Evolutionary conservation across 2,329 filamentous ascomycete genomes (phyloP).

Genomic region (Pleoardoris graminearum): DNA sequence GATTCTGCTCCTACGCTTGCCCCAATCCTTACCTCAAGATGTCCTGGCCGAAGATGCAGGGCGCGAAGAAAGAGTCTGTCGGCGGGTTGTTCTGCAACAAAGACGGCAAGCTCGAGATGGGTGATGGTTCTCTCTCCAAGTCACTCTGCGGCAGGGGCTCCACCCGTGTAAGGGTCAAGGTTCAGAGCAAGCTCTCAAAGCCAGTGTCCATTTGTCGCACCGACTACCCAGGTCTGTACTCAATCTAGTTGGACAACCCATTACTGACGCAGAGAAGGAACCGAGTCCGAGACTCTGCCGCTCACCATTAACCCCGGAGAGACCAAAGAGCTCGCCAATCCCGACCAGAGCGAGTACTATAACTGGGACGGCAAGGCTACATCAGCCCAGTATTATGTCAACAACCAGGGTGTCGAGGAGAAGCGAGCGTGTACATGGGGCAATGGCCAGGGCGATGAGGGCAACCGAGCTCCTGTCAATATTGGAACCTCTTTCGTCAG

Average conservation of each 20-base stretch:
- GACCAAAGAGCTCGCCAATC: constrained; percentile 71
- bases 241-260: no score
- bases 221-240: constrained; percentile 78
- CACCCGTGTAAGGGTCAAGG: constrained; percentile 64
- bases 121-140: constrained; percentile 55
- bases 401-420: constrained; percentile 71
- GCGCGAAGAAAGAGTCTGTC: constrained; percentile 77
- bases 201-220: constrained; percentile 84
- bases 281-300: constrained; percentile 84
- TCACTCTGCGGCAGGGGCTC: constrained; percentile 76
- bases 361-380: constrained; percentile 73
- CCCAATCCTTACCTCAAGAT: constrained; percentile 89
- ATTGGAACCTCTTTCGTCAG: constrained; percentile 73
- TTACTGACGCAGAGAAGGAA: constrained; percentile 50
- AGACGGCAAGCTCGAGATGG: constrained; percentile 76
- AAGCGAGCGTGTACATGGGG: constrained; percentile 79
- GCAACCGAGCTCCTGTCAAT: constrained; percentile 89
- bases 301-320: constrained; percentile 64
- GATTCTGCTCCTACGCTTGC: constrained; percentile 92
- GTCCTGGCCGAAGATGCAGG: constrained; percentile 84
- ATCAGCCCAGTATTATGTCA: constrained; percentile 96
- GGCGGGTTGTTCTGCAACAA: constrained; percentile 84
- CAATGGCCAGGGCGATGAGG: constrained; percentile 58
- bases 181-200: constrained; percentile 72
- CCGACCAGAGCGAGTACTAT: constrained; percentile 73